Evolutionary conservation across 2,329 filamentous ascomycete species (phyloP).

Genomic region (Nemania sp.): DNA sequence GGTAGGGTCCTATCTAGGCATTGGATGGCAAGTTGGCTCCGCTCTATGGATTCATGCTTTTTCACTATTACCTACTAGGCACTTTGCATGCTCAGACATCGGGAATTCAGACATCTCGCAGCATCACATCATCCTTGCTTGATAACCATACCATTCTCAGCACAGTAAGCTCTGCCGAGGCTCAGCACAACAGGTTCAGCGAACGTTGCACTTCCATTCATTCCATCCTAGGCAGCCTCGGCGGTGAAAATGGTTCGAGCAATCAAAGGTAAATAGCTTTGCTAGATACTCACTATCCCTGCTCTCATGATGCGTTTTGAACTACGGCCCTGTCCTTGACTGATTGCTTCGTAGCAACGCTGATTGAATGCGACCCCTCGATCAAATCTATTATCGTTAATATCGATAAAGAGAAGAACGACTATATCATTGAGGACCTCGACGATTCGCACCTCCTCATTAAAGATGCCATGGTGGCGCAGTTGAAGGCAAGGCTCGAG

Average conservation of each 20-base stretch:
- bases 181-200: too few species aligned
- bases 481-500: conserved; percentile 70
- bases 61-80: too few species aligned
- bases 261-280: conserved; percentile 36
- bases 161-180: too few species aligned
- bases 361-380: conserved; percentile 82
- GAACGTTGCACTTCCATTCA: too few species aligned
- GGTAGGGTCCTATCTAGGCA: too few species aligned
- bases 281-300: background rate
- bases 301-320: background rate
- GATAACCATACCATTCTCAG: too few species aligned
- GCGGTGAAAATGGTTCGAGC: conserved; percentile 32
- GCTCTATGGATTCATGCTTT: too few species aligned
- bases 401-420: conserved; percentile 70
- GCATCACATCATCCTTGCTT: too few species aligned
- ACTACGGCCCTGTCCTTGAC: background rate
- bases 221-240: too few species aligned
- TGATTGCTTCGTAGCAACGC: conserved; percentile 56
- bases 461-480: conserved; percentile 71
- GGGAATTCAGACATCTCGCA: too few species aligned
- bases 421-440: conserved; percentile 78
- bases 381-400: conserved; percentile 84
- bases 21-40: too few species aligned
- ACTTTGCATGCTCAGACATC: too few species aligned
- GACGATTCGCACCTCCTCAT: conserved; percentile 77